A percentile compares a stretch with the other conserved stretches of the same genome.
Evolutionary conservation across 352 stramenopile species (phyloP).

Genomic region (Phytophthora palmivora): DNA sequence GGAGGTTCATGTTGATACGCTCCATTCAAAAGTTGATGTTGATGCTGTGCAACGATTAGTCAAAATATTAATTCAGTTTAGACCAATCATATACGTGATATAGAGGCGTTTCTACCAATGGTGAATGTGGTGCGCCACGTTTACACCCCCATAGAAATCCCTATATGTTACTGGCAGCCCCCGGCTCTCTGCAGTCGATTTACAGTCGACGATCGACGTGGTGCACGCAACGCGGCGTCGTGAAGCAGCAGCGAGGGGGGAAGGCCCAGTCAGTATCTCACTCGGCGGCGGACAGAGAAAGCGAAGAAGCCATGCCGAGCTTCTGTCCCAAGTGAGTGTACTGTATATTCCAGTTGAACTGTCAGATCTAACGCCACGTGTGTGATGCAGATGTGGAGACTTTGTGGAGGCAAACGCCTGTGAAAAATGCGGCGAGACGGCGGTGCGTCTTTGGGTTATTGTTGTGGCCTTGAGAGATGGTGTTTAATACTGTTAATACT

Average conservation of each 20-base stretch:
- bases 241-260: constrained; percentile 23
- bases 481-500: constrained; percentile 3
- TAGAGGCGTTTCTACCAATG: constrained; percentile 33
- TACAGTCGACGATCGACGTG: constrained; percentile 37
- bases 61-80: constrained; percentile 15
- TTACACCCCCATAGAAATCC: constrained; percentile 30
- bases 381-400: constrained; percentile 56
- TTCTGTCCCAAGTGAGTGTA: constrained; percentile 70
- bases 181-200: constrained; percentile 21
- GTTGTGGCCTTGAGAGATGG: neutral
- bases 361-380: constrained; percentile 2
- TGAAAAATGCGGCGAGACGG: constrained; percentile 66
- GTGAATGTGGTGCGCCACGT: constrained; percentile 14
- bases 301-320: constrained; percentile 53
- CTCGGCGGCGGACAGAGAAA: constrained; percentile 21
- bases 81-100: constrained; percentile 26
- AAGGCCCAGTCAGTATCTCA: constrained; percentile 27
- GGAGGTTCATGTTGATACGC: constrained; percentile 37
- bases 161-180: constrained; percentile 16
- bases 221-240: constrained; percentile 19
- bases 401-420: constrained; percentile 60
- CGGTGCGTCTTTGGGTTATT: constrained; percentile 44
- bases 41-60: constrained; percentile 21
- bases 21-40: constrained; percentile 18
- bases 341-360: neutral